phyloP scores from a whole-genome alignment of 495 filamentous ascomycete genomes.

The Neurospora africana region DNA sequence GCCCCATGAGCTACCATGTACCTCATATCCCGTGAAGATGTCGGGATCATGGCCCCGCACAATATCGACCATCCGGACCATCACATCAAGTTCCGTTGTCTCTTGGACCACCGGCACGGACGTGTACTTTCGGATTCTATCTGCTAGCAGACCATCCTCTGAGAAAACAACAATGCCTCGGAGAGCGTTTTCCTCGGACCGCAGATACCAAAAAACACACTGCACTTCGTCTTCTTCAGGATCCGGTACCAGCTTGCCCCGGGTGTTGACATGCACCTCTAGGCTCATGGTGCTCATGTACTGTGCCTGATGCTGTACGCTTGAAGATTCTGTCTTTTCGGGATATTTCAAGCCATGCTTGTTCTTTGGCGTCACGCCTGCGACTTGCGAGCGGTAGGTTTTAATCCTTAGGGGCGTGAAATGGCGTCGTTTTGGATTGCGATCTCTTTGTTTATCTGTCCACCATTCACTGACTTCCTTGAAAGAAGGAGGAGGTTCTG shows the following conservation, averaged over 20 bases:
- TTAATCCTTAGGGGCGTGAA: conserved; percentile 33
- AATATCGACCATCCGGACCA: conserved; percentile 73
- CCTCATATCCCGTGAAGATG: conserved; percentile 90
- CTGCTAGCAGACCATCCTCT: conserved; percentile 42
- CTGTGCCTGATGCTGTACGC: conserved; percentile 74
- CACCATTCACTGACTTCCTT: conserved; percentile 65
- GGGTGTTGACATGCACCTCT: conserved; percentile 89
- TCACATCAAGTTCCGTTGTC: conserved; percentile 68
- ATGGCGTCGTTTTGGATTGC: conserved; percentile 5
- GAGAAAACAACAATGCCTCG: conserved; percentile 58
- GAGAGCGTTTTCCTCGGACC: conserved; percentile 50
- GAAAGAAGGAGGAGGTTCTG: conserved; percentile 54
- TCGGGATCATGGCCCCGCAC: conserved; percentile 81
- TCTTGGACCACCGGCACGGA: conserved; percentile 61
- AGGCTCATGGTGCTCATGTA: conserved; percentile 97
- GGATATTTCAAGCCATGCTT: conserved; percentile 80
- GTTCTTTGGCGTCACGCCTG: conserved; percentile 79
- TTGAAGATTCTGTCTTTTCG: conserved; percentile 62
- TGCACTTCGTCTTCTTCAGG: conserved; percentile 85
- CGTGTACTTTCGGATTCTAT: conserved; percentile 35
- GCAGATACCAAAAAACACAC: conserved; percentile 83
- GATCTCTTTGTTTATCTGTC: conserved; percentile 22
- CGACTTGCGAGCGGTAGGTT: conserved; percentile 67
- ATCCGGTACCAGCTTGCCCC: conserved; percentile 69
- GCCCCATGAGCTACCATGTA: conserved; percentile 88